Evolutionary conservation across 2,329 filamentous ascomycete species (phyloP), one percentile per base, ranked within the genome.

Genomic region (Lojkania enalia): DNA sequence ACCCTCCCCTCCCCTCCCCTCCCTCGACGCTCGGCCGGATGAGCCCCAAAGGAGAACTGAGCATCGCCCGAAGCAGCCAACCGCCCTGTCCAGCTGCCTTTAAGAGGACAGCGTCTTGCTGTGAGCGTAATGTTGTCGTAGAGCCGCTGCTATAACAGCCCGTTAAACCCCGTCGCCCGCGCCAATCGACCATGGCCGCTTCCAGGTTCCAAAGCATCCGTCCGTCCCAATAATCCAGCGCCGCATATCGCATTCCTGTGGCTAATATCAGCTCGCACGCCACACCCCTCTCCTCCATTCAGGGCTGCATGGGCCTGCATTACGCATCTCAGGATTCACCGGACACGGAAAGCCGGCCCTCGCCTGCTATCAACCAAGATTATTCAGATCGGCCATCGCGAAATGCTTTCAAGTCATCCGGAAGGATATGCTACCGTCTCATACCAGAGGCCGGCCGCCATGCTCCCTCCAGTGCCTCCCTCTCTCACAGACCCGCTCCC

Each of bases 261-360:
- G 43, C 43, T 48, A 45, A 27, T 44, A 29, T 45, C 37, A 48
- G 20, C 39, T 41, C 25, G 11, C 38, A 44, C 41, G 44, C 44
- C 44, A 48, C 48, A 48, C 16, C 12, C n/a, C 19, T 18, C 13
- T 31, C 32, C 18, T 23, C 35, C 39, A 42, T 16, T 38, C 35
- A 39, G 9, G 25, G 9, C 25, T 7, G 7, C 25, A 27, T 21
- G 16, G n/a, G 31, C n/a, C n/a, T n/a, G n/a, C n/a, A n/a, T n/a
- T n/a, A n/a, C n/a, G n/a, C n/a, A n/a, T 37, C 31, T 33, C 40
- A 35, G 33, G n/a, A n/a, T 35, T 40, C 35, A 39, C 35, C 11
- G 18, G 18, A 20, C 39, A 13, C 29, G 25, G 3, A 39, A 39
- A 20, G 33, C 27, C 45, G 38, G 40, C 18, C 32, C 20, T 37